A percentile compares a stretch with the other conserved stretches of the same genome.
phyloP scores from a whole-genome alignment of 176 grass and related monocot species.

The Thinopyrum elongatum region DNA sequence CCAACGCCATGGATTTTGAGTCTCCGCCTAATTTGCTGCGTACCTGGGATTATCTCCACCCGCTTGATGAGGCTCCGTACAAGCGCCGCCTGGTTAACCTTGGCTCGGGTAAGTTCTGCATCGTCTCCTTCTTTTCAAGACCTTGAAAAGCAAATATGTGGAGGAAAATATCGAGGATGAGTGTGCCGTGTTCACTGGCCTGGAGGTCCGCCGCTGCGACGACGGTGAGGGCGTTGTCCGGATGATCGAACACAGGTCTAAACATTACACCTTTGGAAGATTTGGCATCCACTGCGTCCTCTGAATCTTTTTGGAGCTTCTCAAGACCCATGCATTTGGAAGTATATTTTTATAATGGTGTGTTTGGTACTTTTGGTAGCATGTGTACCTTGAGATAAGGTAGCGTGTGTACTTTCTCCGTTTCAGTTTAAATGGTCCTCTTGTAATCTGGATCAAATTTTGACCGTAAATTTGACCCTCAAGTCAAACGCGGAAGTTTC shows the following conservation, averaged over 20 bases:
- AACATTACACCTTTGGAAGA: background rate
- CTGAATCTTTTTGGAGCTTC: background rate
- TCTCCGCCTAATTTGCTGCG: background rate
- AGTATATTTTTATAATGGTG: background rate
- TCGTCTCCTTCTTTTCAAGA: background rate
- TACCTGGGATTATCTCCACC: background rate
- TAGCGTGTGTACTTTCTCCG: no score
- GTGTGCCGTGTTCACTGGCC: background rate
- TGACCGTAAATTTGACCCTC: no score
- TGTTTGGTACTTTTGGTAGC: no score
- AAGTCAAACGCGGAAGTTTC: no score
- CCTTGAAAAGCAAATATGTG: background rate
- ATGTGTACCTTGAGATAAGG: no score
- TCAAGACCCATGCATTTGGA: background rate
- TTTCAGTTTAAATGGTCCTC: no score
- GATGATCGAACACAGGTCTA: constrained; percentile 7
- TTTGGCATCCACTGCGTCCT: background rate
- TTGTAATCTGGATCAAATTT: no score
- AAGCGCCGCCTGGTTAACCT: background rate
- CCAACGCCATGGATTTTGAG: background rate
- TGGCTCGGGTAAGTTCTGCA: background rate
- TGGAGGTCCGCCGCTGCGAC: background rate
- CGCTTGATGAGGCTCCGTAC: background rate
- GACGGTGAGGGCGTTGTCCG: background rate
- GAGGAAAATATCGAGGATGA: background rate